These are phyloP conservation scores for Starmerella bombi DNA, from an alignment of 805 yeast genomes.

Conservation along the genomic window DNA sequence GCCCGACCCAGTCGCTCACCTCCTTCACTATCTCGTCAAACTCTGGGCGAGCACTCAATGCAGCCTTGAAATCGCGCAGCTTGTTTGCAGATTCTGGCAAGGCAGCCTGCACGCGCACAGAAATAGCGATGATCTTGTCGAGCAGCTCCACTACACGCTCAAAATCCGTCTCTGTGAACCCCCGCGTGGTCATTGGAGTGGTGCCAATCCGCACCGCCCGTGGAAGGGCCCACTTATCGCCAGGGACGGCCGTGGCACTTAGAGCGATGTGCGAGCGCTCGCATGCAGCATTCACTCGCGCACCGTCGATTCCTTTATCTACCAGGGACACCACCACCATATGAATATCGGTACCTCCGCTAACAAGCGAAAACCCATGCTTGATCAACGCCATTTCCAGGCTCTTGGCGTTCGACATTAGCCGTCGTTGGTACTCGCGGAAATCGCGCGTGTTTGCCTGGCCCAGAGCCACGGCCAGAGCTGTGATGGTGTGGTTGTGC, in stretches of 20 bases:
- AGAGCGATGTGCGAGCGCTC: constrained; percentile 90
- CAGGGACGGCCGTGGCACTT: constrained; percentile 94
- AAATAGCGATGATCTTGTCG: constrained; percentile 61
- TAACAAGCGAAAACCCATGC: constrained; percentile 68
- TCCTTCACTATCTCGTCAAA: constrained; percentile 19
- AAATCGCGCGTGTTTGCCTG: constrained; percentile 87
- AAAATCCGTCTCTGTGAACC: constrained; percentile 79
- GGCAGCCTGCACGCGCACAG: constrained; percentile 58
- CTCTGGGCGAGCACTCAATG: constrained; percentile 35
- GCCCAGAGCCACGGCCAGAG: constrained; percentile 89
- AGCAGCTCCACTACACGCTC: constrained; percentile 62
- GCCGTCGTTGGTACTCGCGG: constrained; percentile 77
- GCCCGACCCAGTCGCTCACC: constrained; percentile 20
- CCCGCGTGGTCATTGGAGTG: constrained; percentile 97
- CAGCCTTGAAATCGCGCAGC: constrained; percentile 87
- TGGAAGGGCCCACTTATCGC: constrained; percentile 92
- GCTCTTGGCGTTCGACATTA: constrained; percentile 71
- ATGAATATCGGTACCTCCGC: constrained; percentile 95
- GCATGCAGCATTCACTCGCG: constrained; percentile 87
- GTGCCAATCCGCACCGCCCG: constrained; percentile 96
- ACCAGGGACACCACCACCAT: constrained; percentile 75
- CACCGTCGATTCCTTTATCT: constrained; percentile 84
- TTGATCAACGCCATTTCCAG: constrained; percentile 60
- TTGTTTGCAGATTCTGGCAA: constrained; percentile 87
- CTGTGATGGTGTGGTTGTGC: constrained; percentile 96